Base-by-base conservation (phyloP, 352 stramenopile species). In the Blastocystis sp. region DNA sequence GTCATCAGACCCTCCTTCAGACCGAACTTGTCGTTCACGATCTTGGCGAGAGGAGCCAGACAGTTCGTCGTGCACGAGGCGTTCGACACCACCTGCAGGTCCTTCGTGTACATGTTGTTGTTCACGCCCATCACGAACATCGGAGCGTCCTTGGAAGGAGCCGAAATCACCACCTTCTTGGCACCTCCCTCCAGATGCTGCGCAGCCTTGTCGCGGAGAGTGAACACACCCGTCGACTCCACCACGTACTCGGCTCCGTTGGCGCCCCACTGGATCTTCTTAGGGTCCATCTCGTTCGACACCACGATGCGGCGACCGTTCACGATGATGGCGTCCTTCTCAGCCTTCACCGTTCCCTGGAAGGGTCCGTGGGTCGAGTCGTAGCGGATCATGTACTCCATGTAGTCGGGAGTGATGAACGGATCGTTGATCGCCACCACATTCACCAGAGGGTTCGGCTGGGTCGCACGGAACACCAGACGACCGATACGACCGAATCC, bases 71-170 rank as follows among this genome's bases (percentile, higher is more conserved):
- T 99, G 91, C 96, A 99, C 79, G 94, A 97, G 24, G 96, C 96
- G 90, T 97, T 98, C 81, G 94, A 98, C 84, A 99, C 94, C 84
- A 98, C 93, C 90, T 97, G 87, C 90, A 97, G 96, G 87, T 92
- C 91, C 87, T 89, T 89, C 84, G 94, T 91, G 90, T 98, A 99
- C 59, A 92, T 88, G 59, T 95, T 89, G 84, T 97, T 88, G 92
- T 99, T 99, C 61, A 98, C 95, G 88, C 95, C 95, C 90, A 98
- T 97, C 84, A 98, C 95, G 88, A 98, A 97, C 89, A 96, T 98
- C 63, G 94, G 94, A 87, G 92, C 94, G 88, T 99, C 96, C 87
- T 95, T 97, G 57, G 96, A 96, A 67, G 96, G 95, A 24, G 96
- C 96, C 65, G 94, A 98, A 90, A 97, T 96, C 88, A 97, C 92